Percentiles rank a stretch among this genome's conserved stretches.
These are phyloP conservation scores for Clonostachys chloroleuca DNA, from an alignment of 2,329 filamentous ascomycete species.

Conservation along the genomic window DNA sequence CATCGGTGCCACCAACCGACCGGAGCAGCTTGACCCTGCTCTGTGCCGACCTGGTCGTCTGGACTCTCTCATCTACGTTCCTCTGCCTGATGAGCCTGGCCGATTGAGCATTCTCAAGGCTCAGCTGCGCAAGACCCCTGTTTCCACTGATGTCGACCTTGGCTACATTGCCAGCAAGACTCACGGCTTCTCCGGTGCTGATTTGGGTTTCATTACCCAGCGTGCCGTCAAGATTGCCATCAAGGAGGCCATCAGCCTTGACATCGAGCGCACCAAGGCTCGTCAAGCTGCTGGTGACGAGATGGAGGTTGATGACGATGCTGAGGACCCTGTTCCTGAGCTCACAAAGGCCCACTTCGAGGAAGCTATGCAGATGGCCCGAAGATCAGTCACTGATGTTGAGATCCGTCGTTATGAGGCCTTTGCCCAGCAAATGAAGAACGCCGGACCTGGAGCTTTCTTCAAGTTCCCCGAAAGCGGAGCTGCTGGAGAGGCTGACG, in stretches of 20 bases:
- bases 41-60: slow-evolving; percentile 98
- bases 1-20: slow-evolving; percentile 97
- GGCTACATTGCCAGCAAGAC: slow-evolving; percentile 93
- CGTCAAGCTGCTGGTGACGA: slow-evolving; percentile 82
- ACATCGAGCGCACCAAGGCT: slow-evolving; percentile 87
- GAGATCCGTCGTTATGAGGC: slow-evolving; percentile 98
- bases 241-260: slow-evolving; percentile 86
- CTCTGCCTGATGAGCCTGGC: slow-evolving; percentile 86
- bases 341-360: slow-evolving; percentile 96
- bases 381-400: slow-evolving; percentile 90
- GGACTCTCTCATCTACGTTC: slow-evolving; percentile 97
- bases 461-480: slow-evolving; percentile 91
- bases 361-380: slow-evolving; percentile 94
- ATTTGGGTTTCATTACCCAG: slow-evolving; percentile 98
- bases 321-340: slow-evolving; percentile 90
- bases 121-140: slow-evolving; percentile 96
- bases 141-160: slow-evolving; percentile 82
- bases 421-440: slow-evolving; percentile 99
- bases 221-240: slow-evolving; percentile 99
- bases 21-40: slow-evolving; percentile 96
- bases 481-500: slow-evolving; percentile 56
- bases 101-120: slow-evolving; percentile 89
- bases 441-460: slow-evolving; percentile 88
- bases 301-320: slow-evolving; percentile 65
- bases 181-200: slow-evolving; percentile 98